Percentiles rank a stretch among this genome's conserved stretches.
Conservation (phyloP, 2,329 filamentous ascomycete species). For the Colletotrichum gigasporum region DNA sequence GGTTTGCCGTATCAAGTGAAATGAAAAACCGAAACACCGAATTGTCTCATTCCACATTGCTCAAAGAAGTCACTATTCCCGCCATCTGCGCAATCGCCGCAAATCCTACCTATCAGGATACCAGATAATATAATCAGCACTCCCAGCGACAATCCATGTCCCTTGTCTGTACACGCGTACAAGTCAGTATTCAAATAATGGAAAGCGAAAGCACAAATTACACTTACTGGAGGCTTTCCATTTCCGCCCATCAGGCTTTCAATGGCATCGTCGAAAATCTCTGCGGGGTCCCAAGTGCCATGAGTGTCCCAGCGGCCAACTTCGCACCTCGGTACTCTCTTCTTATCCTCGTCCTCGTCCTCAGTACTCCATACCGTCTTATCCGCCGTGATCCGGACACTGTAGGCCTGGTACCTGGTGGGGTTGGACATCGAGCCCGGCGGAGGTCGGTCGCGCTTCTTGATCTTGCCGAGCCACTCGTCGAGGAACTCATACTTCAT, state of each 20-base stretch:
- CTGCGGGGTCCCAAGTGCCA: background rate
- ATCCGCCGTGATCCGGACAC: background rate
- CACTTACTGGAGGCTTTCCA: background rate
- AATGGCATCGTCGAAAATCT: background rate
- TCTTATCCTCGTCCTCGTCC: background rate
- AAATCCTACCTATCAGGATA: too few species aligned
- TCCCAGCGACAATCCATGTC: background rate
- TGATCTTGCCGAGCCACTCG: background rate
- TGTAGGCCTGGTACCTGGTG: background rate
- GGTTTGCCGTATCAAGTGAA: too few species aligned
- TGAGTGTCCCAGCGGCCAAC: background rate
- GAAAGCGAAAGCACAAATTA: background rate
- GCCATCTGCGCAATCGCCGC: too few species aligned
- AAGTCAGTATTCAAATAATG: background rate
- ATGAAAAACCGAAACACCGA: too few species aligned
- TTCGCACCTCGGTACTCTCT: background rate
- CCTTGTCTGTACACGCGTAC: background rate
- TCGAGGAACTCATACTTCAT: slow-evolving; percentile 2
- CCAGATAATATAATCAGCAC: background rate
- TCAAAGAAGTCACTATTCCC: too few species aligned
- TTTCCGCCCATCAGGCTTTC: background rate
- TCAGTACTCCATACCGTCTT: background rate
- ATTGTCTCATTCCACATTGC: too few species aligned
- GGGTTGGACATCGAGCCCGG: background rate
- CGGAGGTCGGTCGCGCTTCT: background rate